phyloP scores from a whole-genome alignment of 352 stramenopile genomes.

The Globisporangium camurandrum region DNA sequence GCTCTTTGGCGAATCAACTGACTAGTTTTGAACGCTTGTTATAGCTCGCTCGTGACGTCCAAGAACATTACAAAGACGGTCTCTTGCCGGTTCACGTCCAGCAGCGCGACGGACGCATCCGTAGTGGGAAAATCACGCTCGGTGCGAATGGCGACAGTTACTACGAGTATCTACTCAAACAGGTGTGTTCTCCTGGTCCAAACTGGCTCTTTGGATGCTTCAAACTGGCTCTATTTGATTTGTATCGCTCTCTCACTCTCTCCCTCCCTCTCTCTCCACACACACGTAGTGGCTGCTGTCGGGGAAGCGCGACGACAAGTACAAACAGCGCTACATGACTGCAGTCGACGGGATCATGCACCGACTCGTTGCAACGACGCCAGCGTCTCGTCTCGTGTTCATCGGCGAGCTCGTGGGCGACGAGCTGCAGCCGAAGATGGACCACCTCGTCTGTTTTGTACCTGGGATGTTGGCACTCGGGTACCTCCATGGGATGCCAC shows the following conservation, averaged over 20 bases:
- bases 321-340: conserved; percentile 52
- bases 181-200: conserved; percentile 22
- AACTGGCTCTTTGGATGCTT: not conserved
- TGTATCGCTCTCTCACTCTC: not conserved
- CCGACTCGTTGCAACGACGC: conserved; percentile 43
- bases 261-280: not conserved
- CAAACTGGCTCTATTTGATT: not conserved
- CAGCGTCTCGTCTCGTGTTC: conserved; percentile 52
- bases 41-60: conserved; percentile 44
- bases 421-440: conserved; percentile 62
- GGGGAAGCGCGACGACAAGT: conserved; percentile 67
- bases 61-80: conserved; percentile 44
- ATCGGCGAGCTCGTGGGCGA: conserved; percentile 59
- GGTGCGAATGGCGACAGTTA: conserved; percentile 77
- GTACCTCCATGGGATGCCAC: conserved; percentile 57
- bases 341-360: conserved; percentile 56
- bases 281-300: conserved; percentile 50
- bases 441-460: conserved; percentile 90
- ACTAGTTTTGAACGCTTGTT: not conserved
- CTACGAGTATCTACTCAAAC: conserved; percentile 83
- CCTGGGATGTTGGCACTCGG: conserved; percentile 83
- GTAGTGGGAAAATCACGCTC: conserved; percentile 50
- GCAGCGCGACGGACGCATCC: conserved; percentile 28
- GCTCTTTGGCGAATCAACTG: not conserved
- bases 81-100: conserved; percentile 49